Conservation (phyloP, 805 yeast species). For the Nakazawaea laoshanensis region DNA sequence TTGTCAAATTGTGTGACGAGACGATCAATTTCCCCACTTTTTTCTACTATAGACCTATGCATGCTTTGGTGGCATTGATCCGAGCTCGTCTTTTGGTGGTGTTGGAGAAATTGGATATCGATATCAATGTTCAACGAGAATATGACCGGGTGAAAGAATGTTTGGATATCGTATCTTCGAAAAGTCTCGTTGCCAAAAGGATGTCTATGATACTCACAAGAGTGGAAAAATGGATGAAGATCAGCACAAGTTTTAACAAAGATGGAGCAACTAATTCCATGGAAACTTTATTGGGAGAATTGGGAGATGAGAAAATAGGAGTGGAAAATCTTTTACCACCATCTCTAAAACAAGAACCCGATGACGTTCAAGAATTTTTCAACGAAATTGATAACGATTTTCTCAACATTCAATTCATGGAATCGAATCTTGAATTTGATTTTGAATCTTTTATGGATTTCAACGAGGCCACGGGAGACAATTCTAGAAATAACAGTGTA, state of each 20-base stretch:
- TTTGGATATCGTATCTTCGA: conserved; percentile 15
- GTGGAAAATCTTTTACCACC: conserved; percentile 24
- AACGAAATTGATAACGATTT: conserved; percentile 10
- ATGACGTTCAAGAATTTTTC: conserved; percentile 6
- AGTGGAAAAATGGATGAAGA: conserved; percentile 30
- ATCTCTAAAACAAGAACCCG: background rate
- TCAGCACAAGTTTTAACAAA: conserved; percentile 26
- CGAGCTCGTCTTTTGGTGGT: conserved; percentile 36
- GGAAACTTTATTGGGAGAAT: conserved; percentile 42
- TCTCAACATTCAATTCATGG: conserved; percentile 9
- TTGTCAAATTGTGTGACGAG: conserved; percentile 29
- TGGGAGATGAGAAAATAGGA: conserved; percentile 36
- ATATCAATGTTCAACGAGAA: conserved; percentile 23
- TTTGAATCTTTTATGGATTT: background rate
- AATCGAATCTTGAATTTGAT: background rate
- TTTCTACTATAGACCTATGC: conserved; percentile 45
- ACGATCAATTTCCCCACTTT: conserved; percentile 38
- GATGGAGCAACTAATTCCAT: conserved; percentile 51
- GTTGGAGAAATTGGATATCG: conserved; percentile 27
- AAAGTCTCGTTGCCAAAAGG: conserved; percentile 23
- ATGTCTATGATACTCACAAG: conserved; percentile 26
- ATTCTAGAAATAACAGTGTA: conserved; percentile 7
- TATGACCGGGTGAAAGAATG: conserved; percentile 19
- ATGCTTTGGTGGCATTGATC: conserved; percentile 39
- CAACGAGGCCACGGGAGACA: conserved; percentile 8